Percentiles rank a stretch among this genome's conserved stretches.
These are phyloP conservation scores for Calocybe indica DNA, from an alignment of 768 basidiomycete species.

Conservation along the genomic window DNA sequence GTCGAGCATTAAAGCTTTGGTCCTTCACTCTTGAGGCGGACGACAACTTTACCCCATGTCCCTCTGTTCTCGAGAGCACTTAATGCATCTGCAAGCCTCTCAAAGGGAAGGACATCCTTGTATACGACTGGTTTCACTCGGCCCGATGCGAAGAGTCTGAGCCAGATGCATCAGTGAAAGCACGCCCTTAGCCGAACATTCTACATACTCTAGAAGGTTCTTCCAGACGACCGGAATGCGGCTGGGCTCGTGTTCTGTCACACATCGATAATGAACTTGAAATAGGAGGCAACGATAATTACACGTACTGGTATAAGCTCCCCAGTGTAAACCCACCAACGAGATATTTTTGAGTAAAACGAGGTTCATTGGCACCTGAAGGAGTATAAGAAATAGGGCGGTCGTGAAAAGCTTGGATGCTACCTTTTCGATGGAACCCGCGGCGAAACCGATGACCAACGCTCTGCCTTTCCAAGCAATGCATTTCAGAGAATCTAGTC, in stretches of 20 bases:
- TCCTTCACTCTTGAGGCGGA: slow-evolving; percentile 40
- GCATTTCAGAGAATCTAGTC: slow-evolving; percentile 78
- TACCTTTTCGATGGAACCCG: slow-evolving; percentile 79
- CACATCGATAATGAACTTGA: neutral
- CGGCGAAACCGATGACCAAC: slow-evolving; percentile 91
- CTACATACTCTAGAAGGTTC: slow-evolving; percentile 54
- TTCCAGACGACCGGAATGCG: slow-evolving; percentile 69
- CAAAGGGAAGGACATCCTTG: slow-evolving; percentile 61
- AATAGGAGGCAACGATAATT: neutral
- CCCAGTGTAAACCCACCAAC: slow-evolving; percentile 85
- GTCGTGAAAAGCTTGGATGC: neutral
- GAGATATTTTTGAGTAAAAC: slow-evolving; percentile 84
- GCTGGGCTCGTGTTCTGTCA: slow-evolving; percentile 56
- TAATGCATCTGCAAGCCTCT: slow-evolving; percentile 61
- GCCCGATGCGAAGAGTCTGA: slow-evolving; percentile 63
- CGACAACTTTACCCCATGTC: slow-evolving; percentile 90
- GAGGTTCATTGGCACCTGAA: slow-evolving; percentile 76
- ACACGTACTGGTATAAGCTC: slow-evolving; percentile 63
- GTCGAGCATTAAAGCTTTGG: too few species aligned
- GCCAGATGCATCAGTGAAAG: neutral
- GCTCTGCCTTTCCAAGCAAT: slow-evolving; percentile 93
- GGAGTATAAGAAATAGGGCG: slow-evolving; percentile 15
- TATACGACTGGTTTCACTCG: slow-evolving; percentile 68
- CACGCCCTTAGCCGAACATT: neutral
- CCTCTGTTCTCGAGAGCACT: slow-evolving; percentile 71